These are phyloP conservation scores for Salvia rosmarinus DNA, from an alignment of 257 asterid genomes.

Conservation along the genomic window DNA sequence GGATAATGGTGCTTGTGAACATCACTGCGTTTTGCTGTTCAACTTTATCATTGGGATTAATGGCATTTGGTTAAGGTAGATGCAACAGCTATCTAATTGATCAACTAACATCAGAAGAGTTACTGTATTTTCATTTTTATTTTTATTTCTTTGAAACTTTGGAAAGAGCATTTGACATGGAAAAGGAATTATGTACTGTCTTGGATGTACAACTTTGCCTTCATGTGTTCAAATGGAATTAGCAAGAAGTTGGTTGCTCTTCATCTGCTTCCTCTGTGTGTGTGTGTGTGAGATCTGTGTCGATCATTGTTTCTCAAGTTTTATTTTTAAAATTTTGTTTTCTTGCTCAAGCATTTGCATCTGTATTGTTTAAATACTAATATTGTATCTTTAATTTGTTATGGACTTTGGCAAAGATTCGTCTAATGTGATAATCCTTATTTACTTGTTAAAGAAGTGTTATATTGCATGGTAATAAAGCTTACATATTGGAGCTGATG, in stretches of 20 bases:
- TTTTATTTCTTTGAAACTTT: neutral
- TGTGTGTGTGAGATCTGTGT: neutral
- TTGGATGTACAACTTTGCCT: neutral
- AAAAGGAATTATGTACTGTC: neutral
- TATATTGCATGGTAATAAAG: constrained; percentile 9
- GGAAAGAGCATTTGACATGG: neutral
- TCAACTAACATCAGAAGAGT: constrained; percentile 2
- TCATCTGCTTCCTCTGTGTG: neutral
- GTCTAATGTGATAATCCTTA: neutral
- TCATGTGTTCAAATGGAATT: neutral
- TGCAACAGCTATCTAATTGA: neutral
- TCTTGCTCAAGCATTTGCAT: neutral
- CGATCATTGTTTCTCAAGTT: neutral
- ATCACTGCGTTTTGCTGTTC: neutral
- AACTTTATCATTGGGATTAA: constrained; percentile 2
- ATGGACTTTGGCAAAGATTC: constrained; percentile 2
- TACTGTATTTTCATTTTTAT: neutral
- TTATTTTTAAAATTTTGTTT: neutral
- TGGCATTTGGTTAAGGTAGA: neutral
- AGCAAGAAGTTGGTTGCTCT: constrained; percentile 27
- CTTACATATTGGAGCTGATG: neutral
- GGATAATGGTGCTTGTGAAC: neutral
- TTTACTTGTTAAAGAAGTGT: constrained; percentile 6
- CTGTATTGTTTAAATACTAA: neutral
- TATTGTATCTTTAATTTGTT: constrained; percentile 11